phyloP scores from a whole-genome alignment of 495 filamentous ascomycete species.

The Pseudoneurospora amorphoporcata region DNA sequence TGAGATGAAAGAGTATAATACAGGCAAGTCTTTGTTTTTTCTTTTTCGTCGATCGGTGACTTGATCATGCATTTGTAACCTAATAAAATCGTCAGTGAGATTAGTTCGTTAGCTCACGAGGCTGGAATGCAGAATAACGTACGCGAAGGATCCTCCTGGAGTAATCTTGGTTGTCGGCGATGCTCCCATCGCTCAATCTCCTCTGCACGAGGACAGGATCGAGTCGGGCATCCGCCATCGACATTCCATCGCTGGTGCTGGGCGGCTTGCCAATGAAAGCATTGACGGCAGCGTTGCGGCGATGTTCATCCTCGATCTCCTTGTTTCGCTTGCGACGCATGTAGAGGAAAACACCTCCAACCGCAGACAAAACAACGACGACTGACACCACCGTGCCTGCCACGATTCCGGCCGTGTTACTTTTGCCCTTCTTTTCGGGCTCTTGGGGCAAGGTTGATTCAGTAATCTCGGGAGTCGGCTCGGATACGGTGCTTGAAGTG shows the following conservation, averaged over 20 bases:
- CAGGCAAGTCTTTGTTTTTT: conserved; percentile 34
- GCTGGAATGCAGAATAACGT: conserved; percentile 14
- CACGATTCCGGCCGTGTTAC: conserved; percentile 59
- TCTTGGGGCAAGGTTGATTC: conserved; percentile 22
- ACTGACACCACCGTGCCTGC: conserved; percentile 83
- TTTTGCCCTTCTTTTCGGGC: conserved; percentile 28
- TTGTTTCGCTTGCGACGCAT: conserved; percentile 63
- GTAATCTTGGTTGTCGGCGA: conserved; percentile 96
- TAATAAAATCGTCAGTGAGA: conserved; percentile 21
- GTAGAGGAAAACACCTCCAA: conserved; percentile 63
- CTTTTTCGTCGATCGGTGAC: conserved; percentile 30
- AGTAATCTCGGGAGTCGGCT: conserved; percentile 8
- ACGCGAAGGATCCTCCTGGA: conserved; percentile 93
- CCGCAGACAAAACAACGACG: conserved; percentile 53
- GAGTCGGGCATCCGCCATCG: conserved; percentile 71
- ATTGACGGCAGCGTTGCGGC: conserved; percentile 59
- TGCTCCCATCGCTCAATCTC: conserved; percentile 91
- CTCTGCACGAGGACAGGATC: conserved; percentile 82
- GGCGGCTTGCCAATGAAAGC: conserved; percentile 55
- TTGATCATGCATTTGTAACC: conserved; percentile 48
- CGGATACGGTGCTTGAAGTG: conserved; percentile 1
- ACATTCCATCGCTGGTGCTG: conserved; percentile 43
- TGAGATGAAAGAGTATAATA: conserved; percentile 33
- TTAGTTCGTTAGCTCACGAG: neutral
- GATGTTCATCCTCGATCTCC: conserved; percentile 70